A percentile compares a stretch with the other conserved stretches of the same genome.
Conservation (phyloP, 2,329 filamentous ascomycete genomes). For the Hypomyces rosellus region DNA sequence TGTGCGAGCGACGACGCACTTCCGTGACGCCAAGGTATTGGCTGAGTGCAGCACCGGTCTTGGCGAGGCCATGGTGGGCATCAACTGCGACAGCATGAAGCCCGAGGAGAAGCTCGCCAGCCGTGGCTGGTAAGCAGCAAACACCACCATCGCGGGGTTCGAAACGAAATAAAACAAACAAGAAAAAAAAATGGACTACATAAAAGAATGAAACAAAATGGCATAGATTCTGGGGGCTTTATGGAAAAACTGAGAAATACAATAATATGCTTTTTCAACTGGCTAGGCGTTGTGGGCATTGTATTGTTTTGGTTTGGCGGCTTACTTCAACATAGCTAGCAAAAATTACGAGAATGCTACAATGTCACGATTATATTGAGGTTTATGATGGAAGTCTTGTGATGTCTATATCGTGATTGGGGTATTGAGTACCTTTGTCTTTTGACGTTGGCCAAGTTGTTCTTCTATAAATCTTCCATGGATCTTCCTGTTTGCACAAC, state of each 20-base stretch:
- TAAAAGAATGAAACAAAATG: neutral
- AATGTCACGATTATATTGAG: constrained; percentile 1
- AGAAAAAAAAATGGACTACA: neutral
- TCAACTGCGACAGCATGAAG: constrained; percentile 75
- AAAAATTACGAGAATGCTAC: constrained; percentile 1
- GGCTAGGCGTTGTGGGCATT: constrained; percentile 8
- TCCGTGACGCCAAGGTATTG: constrained; percentile 73
- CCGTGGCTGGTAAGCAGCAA: constrained; percentile 64
- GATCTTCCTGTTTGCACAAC: too few relatives aligned
- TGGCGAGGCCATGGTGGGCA: constrained; percentile 97
- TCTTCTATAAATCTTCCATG: too few relatives aligned
- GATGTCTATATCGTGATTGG: too few relatives aligned
- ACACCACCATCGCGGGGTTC: neutral
- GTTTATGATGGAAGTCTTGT: too few relatives aligned
- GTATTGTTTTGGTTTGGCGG: constrained; percentile 5
- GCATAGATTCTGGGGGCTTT: neutral
- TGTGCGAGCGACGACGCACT: constrained; percentile 90
- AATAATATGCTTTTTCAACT: constrained; percentile 3
- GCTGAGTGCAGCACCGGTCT: constrained; percentile 82
- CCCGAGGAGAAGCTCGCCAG: constrained; percentile 76
- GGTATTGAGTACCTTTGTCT: too few relatives aligned
- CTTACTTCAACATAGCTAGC: constrained; percentile 4
- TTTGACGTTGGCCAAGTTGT: too few relatives aligned
- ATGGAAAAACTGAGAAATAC: neutral
- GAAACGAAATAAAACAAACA: neutral